Percentiles rank a stretch among this genome's conserved stretches.
Evolutionary conservation across 2,329 filamentous ascomycete species (phyloP).

Genomic region (Microsporum ferrugineum): DNA sequence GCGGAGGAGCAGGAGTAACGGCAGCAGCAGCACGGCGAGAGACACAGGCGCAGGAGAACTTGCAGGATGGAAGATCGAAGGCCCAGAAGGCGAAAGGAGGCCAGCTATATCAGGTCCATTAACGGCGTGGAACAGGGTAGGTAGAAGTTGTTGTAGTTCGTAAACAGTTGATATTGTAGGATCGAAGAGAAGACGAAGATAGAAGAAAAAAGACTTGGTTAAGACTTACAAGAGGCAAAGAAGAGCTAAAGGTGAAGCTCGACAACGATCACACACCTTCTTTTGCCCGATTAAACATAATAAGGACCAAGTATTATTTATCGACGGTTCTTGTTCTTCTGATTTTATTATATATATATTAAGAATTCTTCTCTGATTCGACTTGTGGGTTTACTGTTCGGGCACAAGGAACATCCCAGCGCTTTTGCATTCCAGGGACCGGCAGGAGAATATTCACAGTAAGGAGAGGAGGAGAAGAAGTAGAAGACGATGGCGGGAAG

Average conservation of each 20-base stretch:
- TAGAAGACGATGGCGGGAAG: not conserved
- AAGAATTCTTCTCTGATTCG: no score
- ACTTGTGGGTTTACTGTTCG: not conserved
- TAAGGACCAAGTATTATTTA: no score
- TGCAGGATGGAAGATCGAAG: not conserved
- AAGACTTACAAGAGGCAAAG: no score
- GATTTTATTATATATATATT: no score
- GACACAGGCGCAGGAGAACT: not conserved
- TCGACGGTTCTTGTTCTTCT: no score
- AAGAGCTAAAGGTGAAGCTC: no score
- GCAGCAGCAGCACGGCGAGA: not conserved
- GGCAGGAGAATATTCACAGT: not conserved
- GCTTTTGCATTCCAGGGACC: not conserved
- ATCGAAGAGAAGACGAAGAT: no score
- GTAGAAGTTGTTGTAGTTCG: not conserved
- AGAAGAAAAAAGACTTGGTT: no score
- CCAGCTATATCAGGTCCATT: not conserved
- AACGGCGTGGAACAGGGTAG: not conserved
- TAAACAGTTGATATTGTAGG: no score
- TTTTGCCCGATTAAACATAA: no score
- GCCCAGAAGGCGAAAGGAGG: not conserved
- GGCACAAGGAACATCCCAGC: not conserved
- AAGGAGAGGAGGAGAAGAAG: not conserved
- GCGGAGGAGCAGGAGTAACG: not conserved
- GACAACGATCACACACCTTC: no score